These are phyloP conservation scores for Entomortierella lignicola DNA, from an alignment of 192 early-diverging fungal genomes.

Conservation along the genomic window DNA sequence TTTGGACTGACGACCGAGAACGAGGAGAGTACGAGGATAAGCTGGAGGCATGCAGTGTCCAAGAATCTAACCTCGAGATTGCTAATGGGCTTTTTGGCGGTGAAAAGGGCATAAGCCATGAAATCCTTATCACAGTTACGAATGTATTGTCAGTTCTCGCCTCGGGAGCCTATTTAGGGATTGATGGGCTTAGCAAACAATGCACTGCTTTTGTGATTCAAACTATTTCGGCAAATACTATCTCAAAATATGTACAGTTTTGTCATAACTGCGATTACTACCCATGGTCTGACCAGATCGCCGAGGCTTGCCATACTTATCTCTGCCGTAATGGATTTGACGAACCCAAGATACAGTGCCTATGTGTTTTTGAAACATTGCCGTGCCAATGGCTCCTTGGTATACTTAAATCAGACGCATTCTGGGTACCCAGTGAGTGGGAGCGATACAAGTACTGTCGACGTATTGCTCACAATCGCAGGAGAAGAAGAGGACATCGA, in stretches of 20 bases:
- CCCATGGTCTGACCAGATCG: constrained; percentile 56
- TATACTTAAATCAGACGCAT: constrained; percentile 63
- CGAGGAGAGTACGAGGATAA: not conserved
- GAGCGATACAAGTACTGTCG: constrained; percentile 62
- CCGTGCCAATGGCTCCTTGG: constrained; percentile 58
- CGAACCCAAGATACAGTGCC: constrained; percentile 43
- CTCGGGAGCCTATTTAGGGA: constrained; percentile 59
- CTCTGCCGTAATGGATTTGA: constrained; percentile 65
- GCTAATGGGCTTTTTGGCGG: too few species aligned
- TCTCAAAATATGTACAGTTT: constrained; percentile 57
- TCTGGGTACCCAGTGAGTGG: constrained; percentile 71
- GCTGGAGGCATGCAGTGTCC: not conserved
- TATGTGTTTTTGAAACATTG: constrained; percentile 44
- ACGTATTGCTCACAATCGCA: constrained; percentile 40
- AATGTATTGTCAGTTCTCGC: constrained; percentile 62
- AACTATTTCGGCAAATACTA: constrained; percentile 20
- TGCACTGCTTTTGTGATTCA: constrained; percentile 48
- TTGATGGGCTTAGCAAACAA: constrained; percentile 58
- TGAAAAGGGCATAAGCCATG: not conserved
- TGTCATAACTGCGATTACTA: constrained; percentile 56
- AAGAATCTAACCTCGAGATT: not conserved
- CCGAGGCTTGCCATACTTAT: constrained; percentile 61
- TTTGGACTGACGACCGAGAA: constrained; percentile 28
- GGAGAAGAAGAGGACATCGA: constrained; percentile 8
- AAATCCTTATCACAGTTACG: constrained; percentile 19